These are phyloP conservation scores for Thozetella sp. DNA, from an alignment of 495 filamentous ascomycete genomes.

Conservation along the genomic window DNA sequence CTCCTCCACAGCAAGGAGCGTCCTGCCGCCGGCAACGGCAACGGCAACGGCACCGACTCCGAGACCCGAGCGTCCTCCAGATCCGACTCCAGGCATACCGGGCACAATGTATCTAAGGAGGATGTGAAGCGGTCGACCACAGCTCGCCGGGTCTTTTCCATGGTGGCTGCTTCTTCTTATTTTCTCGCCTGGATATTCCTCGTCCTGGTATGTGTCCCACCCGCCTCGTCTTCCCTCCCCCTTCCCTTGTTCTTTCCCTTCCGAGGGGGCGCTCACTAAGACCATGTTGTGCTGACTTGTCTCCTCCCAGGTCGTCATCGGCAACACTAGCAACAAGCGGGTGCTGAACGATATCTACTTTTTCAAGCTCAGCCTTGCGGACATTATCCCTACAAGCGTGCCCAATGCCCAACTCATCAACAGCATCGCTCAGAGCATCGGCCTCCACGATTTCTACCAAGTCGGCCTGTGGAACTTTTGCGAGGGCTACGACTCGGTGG, in stretches of 20 bases:
- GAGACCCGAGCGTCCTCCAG: neutral
- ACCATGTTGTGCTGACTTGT: neutral
- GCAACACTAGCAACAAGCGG: conserved; percentile 60
- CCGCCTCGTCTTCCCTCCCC: too few relatives aligned
- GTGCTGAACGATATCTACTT: conserved; percentile 76
- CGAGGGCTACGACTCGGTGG: conserved; percentile 66
- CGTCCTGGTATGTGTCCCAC: conserved; percentile 57
- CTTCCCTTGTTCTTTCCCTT: neutral
- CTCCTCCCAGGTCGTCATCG: conserved; percentile 58
- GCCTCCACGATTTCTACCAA: conserved; percentile 92
- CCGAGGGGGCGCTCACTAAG: conserved; percentile 4
- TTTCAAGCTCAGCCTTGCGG: conserved; percentile 77
- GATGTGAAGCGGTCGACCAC: conserved; percentile 54
- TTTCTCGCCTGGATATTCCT: conserved; percentile 75
- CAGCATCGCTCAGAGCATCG: conserved; percentile 83
- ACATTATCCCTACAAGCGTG: conserved; percentile 76
- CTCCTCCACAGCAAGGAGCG: neutral
- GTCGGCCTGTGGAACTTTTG: conserved; percentile 91
- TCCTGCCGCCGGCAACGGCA: neutral
- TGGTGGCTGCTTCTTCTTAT: conserved; percentile 70
- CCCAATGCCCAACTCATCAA: conserved; percentile 82
- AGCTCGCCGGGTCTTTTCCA: conserved; percentile 52
- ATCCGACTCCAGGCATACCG: neutral
- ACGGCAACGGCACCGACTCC: too few relatives aligned
- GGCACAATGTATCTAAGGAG: conserved; percentile 11